Evolutionary conservation across 2,329 filamentous ascomycete genomes (phyloP).

Genomic region (Ascochyta clinopodiicola): DNA sequence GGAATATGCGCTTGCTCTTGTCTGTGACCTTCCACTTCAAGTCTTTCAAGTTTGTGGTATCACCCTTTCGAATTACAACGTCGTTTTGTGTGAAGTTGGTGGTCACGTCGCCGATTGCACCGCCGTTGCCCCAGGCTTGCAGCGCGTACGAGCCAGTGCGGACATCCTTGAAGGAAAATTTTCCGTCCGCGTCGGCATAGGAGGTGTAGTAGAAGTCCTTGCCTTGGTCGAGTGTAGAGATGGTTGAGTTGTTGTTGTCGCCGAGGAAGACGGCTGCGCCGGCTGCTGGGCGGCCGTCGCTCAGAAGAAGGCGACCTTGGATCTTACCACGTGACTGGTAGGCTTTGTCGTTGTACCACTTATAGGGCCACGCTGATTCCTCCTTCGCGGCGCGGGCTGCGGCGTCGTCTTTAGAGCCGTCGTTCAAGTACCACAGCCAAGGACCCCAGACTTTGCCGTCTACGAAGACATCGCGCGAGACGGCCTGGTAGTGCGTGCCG

Average conservation of each 20-base stretch:
- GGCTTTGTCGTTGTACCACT: conserved; percentile 55
- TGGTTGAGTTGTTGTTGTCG: conserved; percentile 54
- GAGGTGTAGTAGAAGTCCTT: conserved; percentile 58
- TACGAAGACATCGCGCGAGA: conserved; percentile 40
- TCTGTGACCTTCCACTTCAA: conserved; percentile 52
- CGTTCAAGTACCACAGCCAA: conserved; percentile 54
- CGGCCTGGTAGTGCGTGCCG: conserved; percentile 52
- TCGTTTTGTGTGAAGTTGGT: conserved; percentile 54
- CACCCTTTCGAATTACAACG: conserved; percentile 46
- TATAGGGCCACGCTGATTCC: conserved; percentile 56
- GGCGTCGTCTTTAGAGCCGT: conserved; percentile 56
- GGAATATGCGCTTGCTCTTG: conserved; percentile 53
- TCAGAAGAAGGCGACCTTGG: conserved; percentile 53
- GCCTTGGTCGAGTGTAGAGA: conserved; percentile 58
- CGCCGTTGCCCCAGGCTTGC: conserved; percentile 60
- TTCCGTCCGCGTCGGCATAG: conserved; percentile 53
- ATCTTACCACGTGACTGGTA: conserved; percentile 60
- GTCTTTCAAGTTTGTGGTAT: conserved; percentile 48
- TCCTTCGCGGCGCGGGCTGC: conserved; percentile 50
- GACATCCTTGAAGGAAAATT: conserved; percentile 55
- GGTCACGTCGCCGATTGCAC: conserved; percentile 53
- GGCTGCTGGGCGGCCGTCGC: conserved; percentile 57
- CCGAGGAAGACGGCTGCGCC: conserved; percentile 60
- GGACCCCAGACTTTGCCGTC: conserved; percentile 49
- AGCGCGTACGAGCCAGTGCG: conserved; percentile 55